phyloP scores from a whole-genome alignment of 116 monocot genomes.

The Trichopus zeylanicus region DNA sequence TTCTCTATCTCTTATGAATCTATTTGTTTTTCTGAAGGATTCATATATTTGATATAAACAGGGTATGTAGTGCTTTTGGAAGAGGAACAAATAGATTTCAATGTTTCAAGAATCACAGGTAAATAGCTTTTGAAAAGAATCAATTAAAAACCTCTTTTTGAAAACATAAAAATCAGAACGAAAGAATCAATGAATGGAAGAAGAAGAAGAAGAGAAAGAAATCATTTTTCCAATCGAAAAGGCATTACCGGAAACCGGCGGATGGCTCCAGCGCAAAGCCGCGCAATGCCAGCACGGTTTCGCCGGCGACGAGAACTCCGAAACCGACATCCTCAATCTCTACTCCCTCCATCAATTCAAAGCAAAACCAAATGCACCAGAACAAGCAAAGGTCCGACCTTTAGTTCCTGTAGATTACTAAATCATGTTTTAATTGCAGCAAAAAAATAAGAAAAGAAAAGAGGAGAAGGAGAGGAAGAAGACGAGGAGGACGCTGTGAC shows the following conservation, averaged over 20 bases:
- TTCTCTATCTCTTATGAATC: conserved; percentile 1
- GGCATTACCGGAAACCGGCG: conserved; percentile 18
- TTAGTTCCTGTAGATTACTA: neutral
- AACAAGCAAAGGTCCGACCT: neutral
- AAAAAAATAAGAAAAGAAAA: neutral
- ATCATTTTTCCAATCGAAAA: neutral
- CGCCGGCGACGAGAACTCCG: neutral
- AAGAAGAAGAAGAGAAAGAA: neutral
- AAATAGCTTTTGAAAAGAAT: neutral
- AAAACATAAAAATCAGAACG: neutral
- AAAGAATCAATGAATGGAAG: conserved; percentile 15
- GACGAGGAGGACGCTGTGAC: neutral
- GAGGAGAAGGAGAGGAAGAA: neutral
- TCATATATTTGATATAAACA: neutral
- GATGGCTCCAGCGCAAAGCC: conserved; percentile 8
- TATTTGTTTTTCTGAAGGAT: neutral
- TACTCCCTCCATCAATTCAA: conserved; percentile 3
- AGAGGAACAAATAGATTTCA: neutral
- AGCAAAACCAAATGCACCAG: neutral
- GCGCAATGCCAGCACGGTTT: conserved; percentile 9
- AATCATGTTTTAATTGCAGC: neutral
- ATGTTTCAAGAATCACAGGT: neutral
- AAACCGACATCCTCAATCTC: neutral
- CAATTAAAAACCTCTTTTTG: neutral
- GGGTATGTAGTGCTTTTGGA: no score